Percentiles rank a stretch among this genome's conserved stretches.
Conservation (phyloP, 148 eudicot genomes). For the Camellia japonica region DNA sequence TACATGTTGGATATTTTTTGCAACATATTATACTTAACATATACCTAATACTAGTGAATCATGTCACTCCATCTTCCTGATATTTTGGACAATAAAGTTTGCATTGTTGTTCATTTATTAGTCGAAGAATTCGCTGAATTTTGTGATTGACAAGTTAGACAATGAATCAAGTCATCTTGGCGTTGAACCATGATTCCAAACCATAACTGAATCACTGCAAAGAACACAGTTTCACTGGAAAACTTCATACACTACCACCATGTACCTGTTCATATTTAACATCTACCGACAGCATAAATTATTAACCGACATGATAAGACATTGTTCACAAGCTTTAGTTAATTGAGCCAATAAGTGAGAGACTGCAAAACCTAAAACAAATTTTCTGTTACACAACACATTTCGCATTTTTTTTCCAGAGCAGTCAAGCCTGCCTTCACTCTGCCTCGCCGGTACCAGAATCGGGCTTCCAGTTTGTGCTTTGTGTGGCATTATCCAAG, state of each 20-base stretch:
- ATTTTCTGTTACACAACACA: constrained; percentile 7
- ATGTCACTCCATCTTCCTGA: too few relatives aligned
- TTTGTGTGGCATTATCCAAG: background rate
- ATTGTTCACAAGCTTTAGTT: background rate
- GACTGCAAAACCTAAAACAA: background rate
- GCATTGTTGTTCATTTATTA: too few relatives aligned
- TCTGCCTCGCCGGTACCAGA: background rate
- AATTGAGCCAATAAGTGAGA: background rate
- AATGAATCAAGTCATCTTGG: too few relatives aligned
- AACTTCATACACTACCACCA: background rate
- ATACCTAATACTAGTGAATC: too few relatives aligned
- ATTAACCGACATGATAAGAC: background rate
- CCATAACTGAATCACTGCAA: background rate
- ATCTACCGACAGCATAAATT: background rate
- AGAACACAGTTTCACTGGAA: background rate
- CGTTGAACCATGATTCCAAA: background rate
- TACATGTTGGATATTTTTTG: too few relatives aligned
- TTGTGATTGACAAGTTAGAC: too few relatives aligned
- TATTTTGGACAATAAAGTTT: too few relatives aligned
- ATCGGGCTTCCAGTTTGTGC: background rate
- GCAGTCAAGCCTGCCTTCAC: background rate
- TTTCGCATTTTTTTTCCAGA: background rate
- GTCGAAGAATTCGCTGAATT: too few relatives aligned
- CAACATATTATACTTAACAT: too few relatives aligned
- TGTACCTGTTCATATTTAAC: background rate